Evolutionary conservation across 2,329 filamentous ascomycete genomes (phyloP).

Genomic region (Phaeosphaeriaceae sp.): DNA sequence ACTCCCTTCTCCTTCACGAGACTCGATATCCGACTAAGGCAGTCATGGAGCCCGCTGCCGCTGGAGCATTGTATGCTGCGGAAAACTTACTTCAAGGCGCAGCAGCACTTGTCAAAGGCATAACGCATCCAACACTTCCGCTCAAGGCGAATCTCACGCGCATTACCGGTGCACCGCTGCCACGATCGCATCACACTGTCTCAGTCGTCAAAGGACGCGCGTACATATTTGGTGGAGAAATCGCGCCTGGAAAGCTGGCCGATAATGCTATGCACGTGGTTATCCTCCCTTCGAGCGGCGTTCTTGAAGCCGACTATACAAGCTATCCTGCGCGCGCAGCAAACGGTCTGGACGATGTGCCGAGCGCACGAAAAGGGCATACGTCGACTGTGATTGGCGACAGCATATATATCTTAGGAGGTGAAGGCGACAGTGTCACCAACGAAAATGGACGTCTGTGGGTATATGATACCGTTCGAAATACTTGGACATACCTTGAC

Average conservation of each 20-base stretch:
- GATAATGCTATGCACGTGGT: constrained; percentile 61
- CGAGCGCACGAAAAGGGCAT: constrained; percentile 51
- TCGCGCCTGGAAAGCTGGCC: constrained; percentile 49
- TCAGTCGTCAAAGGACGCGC: constrained; percentile 61
- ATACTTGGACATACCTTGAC: constrained; percentile 51
- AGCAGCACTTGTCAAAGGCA: constrained; percentile 56
- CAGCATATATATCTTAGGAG: constrained; percentile 55
- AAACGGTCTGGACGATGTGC: constrained; percentile 40
- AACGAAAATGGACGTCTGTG: constrained; percentile 52
- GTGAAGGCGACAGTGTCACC: constrained; percentile 34
- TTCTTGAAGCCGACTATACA: constrained; percentile 52
- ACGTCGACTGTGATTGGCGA: constrained; percentile 52
- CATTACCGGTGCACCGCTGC: constrained; percentile 54
- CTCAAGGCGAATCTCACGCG: constrained; percentile 59
- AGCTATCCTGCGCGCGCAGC: constrained; percentile 40
- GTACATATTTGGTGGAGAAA: constrained; percentile 63
- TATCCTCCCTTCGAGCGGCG: constrained; percentile 56
- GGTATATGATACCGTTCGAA: constrained; percentile 52
- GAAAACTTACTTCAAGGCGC: constrained; percentile 48
- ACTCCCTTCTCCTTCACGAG: background rate
- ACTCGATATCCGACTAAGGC: background rate
- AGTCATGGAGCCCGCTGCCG: constrained; percentile 47
- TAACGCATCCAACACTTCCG: constrained; percentile 58
- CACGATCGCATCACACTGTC: constrained; percentile 59
- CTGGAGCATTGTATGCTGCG: constrained; percentile 48